Percentiles rank a stretch among this genome's conserved stretches.
Conservation (phyloP, 768 basidiomycete species). For the Leccinum longicurvipes region DNA sequence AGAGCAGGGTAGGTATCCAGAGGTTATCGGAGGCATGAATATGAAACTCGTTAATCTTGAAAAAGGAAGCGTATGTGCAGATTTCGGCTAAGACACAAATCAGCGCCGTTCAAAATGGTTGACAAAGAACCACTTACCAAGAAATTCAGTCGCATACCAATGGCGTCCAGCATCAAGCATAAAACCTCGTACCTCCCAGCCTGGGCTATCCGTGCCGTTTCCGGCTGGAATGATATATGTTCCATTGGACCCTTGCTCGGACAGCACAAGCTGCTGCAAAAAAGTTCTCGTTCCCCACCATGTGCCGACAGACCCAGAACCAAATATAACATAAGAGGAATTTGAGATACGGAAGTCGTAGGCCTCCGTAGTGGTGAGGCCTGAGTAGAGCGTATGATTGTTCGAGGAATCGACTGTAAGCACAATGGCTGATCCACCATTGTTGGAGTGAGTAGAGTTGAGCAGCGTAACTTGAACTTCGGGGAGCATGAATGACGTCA, state of each 20-base stretch:
- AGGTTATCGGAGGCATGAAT: conserved; percentile 43
- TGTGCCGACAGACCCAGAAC: conserved; percentile 33
- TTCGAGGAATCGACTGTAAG: conserved; percentile 28
- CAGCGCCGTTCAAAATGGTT: neutral
- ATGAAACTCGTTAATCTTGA: conserved; percentile 44
- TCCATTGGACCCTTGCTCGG: conserved; percentile 2
- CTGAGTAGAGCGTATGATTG: conserved; percentile 36
- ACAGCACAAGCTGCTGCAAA: conserved; percentile 38
- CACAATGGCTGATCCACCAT: conserved; percentile 22
- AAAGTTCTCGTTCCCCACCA: conserved; percentile 47
- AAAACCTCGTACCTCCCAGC: conserved; percentile 44
- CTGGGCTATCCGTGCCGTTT: conserved; percentile 37
- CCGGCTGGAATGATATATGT: conserved; percentile 32
- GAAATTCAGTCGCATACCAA: conserved; percentile 39
- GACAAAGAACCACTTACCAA: conserved; percentile 23
- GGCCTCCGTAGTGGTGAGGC: conserved; percentile 35
- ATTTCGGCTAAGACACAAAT: conserved; percentile 33
- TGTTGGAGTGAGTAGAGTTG: neutral
- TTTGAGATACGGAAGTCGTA: conserved; percentile 36
- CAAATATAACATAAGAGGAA: conserved; percentile 32
- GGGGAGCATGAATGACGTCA: conserved; percentile 28
- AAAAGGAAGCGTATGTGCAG: conserved; percentile 43
- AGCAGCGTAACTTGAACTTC: conserved; percentile 20
- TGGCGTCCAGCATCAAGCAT: conserved; percentile 48
- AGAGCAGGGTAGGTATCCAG: conserved; percentile 40